Evolutionary conservation across 1,284 basidiomycete genomes (phyloP), one percentile per base, ranked within the genome.

Genomic region (Cryptococcus amylolentus): DNA sequence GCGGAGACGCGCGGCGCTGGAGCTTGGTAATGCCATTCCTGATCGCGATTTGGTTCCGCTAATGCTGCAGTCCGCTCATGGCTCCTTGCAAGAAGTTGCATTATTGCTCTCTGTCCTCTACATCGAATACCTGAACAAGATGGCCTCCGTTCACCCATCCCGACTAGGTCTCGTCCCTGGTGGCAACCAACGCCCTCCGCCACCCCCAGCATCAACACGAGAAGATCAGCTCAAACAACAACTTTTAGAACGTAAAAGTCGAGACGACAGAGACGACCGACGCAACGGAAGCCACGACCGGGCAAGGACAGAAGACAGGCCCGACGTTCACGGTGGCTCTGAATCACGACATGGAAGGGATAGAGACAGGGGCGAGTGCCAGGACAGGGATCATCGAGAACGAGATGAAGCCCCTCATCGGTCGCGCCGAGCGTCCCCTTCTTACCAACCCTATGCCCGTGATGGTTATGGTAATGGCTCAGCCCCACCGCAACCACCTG

Each of bases 141-240:
- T 68, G 66, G 67, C 68, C 3, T 62, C 65, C 12, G 61, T 71
- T n/a, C 69, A 71, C 42, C 69, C 69, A 5, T 71, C 69, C 4
- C 55, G 69, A 23, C 42, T 68, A 37, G 60, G 64, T 40, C 56
- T 71, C 8, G 68, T 71, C 16, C 69, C 69, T 26, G 52, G 55
- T 14, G 49, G 40, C 12, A 42, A 50, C 28, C 53, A 51, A 18
- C 57, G 27, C 41, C 18, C 31, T 45, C 56, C 54, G 8, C 61
- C 63, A 27, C 26, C 52, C 4, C 55, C 40, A n/a, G 20, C 18
- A n/a, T 43, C 56, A 8, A 61, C 66, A 7, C 49, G 63, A 7
- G 65, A 66, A 51, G 64, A 66, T 43, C 60, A 64, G 51, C 58
- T 63, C 16, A 51, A 52, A 27, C 51, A 52, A 8, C 57, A 62